Percentiles rank a stretch among this genome's conserved stretches.
These are phyloP conservation scores for Aspergillus pseudonomiae DNA, from an alignment of 2,329 filamentous ascomycete species.

Conservation along the genomic window DNA sequence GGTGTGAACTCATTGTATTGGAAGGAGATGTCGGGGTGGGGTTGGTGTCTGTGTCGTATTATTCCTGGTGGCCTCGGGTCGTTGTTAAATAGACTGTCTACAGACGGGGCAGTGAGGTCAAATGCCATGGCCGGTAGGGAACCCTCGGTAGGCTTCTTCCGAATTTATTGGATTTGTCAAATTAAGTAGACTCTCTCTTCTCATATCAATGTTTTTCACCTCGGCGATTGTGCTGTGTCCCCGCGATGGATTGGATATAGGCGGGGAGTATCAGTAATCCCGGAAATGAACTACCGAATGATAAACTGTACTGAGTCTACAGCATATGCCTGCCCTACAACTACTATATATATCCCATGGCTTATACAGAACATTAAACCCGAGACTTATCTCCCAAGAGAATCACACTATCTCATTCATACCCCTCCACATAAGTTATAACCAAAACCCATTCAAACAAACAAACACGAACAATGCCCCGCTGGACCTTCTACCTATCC, in stretches of 20 bases:
- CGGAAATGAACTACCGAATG: not conserved
- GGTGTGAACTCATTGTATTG: not conserved
- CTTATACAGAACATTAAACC: not conserved
- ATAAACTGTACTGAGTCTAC: not conserved
- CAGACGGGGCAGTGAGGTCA: not conserved
- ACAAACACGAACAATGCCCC: not conserved
- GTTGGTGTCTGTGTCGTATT: not conserved
- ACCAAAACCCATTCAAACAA: not conserved
- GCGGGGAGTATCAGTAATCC: not conserved
- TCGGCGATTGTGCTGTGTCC: not conserved
- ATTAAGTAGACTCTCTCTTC: not conserved
- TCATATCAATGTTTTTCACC: not conserved
- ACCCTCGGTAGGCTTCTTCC: not conserved
- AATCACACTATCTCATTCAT: not conserved
- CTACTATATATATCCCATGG: not conserved
- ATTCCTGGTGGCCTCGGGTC: not conserved
- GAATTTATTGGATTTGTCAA: not conserved
- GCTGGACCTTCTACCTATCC: slow-evolving; percentile 1
- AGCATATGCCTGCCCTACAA: not conserved
- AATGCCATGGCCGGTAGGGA: not conserved
- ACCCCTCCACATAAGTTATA: too few species aligned
- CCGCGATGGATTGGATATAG: not conserved
- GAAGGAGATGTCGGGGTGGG: not conserved
- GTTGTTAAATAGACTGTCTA: not conserved
- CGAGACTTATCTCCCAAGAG: not conserved